A percentile compares a stretch with the other conserved stretches of the same genome.
Conservation (phyloP, 2,329 filamentous ascomycete genomes). For the Harringtonia lauricola region DNA sequence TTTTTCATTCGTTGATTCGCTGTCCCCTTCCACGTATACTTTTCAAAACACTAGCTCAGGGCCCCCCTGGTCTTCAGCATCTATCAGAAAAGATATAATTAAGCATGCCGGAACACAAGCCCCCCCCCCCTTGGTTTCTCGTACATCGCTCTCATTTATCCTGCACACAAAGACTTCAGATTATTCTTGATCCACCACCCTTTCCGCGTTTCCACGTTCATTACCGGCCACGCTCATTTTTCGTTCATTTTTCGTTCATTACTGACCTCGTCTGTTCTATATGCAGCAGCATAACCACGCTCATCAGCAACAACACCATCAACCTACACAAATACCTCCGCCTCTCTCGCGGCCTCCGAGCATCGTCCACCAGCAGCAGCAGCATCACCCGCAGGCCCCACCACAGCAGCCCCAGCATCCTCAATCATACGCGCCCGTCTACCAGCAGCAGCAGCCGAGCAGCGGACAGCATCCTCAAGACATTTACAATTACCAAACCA, state of each 20-base stretch:
- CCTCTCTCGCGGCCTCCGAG: slow-evolving; percentile 51
- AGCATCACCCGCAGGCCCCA: slow-evolving; percentile 39
- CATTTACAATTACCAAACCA: slow-evolving; percentile 68
- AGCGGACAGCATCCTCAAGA: slow-evolving; percentile 56
- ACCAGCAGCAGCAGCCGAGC: slow-evolving; percentile 53
- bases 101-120: slow-evolving; percentile 5
- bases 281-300: slow-evolving; percentile 68
- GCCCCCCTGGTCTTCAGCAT: slow-evolving; percentile 3
- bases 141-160: background rate
- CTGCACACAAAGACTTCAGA: background rate
- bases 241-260: no score
- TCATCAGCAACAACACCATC: slow-evolving; percentile 60
- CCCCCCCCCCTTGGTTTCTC: background rate
- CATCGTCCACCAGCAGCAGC: slow-evolving; percentile 64
- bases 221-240: background rate
- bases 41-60: slow-evolving; percentile 9
- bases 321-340: slow-evolving; percentile 20
- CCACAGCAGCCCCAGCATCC: slow-evolving; percentile 45
- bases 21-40: slow-evolving; percentile 2
- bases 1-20: no score
- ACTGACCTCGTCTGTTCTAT: slow-evolving; percentile 36
- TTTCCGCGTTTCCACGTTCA: no score
- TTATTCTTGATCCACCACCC: no score
- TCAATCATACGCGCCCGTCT: slow-evolving; percentile 57
- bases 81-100: slow-evolving; percentile 10